Evolutionary conservation across 495 filamentous ascomycete genomes (phyloP).

Genomic region (Parathielavia hyrcaniae): DNA sequence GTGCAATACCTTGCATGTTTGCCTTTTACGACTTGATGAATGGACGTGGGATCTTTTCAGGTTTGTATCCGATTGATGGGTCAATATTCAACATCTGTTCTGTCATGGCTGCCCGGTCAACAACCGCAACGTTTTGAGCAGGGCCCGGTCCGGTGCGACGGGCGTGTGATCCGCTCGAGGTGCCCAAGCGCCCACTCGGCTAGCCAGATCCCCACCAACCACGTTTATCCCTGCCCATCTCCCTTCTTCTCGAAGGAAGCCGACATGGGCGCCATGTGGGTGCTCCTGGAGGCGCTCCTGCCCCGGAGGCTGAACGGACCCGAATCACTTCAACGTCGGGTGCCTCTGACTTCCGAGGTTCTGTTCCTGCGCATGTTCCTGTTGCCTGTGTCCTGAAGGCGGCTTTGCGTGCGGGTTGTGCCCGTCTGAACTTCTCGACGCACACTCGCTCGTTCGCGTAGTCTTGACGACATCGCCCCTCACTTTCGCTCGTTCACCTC

Average conservation of each 20-base stretch:
- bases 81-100: too few species aligned
- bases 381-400: neutral
- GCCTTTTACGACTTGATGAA: too few species aligned
- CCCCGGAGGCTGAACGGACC: constrained; percentile 7
- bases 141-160: too few species aligned
- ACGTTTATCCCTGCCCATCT: neutral
- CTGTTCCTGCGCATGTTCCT: too few species aligned
- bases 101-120: too few species aligned
- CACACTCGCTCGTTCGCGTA: constrained; percentile 4
- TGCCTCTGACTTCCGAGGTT: neutral
- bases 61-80: too few species aligned
- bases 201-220: neutral
- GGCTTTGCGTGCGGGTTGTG: neutral
- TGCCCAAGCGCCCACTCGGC: neutral
- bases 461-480: constrained; percentile 27
- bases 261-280: constrained; percentile 7
- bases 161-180: too few species aligned
- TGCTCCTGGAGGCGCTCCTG: constrained; percentile 10
- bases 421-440: neutral
- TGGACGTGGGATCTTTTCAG: too few species aligned
- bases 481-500: neutral
- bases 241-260: constrained; percentile 9
- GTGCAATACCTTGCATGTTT: too few species aligned
- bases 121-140: too few species aligned
- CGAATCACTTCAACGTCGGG: neutral